A percentile compares a stretch with the other conserved stretches of the same genome.
Conservation (phyloP, 148 eudicot genomes). For the Spergularia bocconei region DNA sequence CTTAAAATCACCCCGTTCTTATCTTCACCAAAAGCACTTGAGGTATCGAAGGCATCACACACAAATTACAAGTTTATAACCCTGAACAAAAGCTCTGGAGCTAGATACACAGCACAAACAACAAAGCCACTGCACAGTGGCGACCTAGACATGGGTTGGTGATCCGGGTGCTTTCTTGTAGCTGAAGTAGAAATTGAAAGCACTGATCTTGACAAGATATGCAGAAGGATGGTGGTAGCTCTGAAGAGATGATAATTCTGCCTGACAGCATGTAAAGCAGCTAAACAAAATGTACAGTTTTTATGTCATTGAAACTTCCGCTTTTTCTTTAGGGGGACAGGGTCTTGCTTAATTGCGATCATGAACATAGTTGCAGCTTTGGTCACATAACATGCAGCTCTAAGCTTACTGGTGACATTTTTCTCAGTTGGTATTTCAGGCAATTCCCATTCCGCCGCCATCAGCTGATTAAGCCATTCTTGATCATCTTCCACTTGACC, state of each 20-base stretch:
- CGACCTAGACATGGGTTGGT: too few species aligned
- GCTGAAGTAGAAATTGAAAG: too few species aligned
- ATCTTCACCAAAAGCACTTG: too few species aligned
- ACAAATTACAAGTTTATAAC: too few species aligned
- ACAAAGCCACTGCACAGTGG: too few species aligned
- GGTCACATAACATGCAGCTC: slow-evolving; percentile 18
- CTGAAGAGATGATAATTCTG: neutral
- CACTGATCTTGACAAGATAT: too few species aligned
- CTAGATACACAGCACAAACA: too few species aligned
- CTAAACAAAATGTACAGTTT: neutral
- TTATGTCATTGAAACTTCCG: slow-evolving; percentile 14
- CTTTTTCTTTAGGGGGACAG: slow-evolving; percentile 9
- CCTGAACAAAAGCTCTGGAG: too few species aligned
- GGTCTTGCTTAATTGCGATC: slow-evolving; percentile 16
- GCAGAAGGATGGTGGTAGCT: too few species aligned
- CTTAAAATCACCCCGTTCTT: too few species aligned
- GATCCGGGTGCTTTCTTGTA: too few species aligned
- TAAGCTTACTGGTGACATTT: slow-evolving; percentile 12
- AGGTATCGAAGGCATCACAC: too few species aligned
- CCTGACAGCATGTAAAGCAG: neutral
- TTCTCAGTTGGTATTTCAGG: neutral
- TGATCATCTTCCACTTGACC: neutral
- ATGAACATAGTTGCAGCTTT: slow-evolving; percentile 22
- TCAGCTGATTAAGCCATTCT: neutral
- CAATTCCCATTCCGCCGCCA: neutral